Evolutionary conservation across 2,329 filamentous ascomycete species (phyloP).

Genomic region (Aspergillus carbonarius): DNA sequence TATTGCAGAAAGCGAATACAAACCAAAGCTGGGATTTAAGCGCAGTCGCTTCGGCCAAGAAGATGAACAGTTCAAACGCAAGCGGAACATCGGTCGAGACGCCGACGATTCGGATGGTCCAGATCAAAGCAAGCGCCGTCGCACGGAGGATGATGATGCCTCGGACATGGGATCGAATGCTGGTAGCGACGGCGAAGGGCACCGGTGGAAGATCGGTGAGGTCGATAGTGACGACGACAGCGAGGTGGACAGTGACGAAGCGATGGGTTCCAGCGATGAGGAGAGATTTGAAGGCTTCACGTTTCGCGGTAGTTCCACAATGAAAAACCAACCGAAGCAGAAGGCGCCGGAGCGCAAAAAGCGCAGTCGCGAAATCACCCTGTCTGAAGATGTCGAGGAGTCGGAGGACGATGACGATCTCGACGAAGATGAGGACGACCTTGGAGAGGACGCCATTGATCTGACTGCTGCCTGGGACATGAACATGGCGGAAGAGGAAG

Average conservation of each 20-base stretch:
- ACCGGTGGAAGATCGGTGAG: conserved; percentile 77
- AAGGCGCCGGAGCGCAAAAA: conserved; percentile 25
- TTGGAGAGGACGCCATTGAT: conserved; percentile 64
- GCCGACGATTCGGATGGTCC: conserved; percentile 42
- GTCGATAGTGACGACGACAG: conserved; percentile 67
- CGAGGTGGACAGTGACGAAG: conserved; percentile 73
- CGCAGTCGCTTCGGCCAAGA: conserved; percentile 61
- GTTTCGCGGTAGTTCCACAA: conserved; percentile 60
- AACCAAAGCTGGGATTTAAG: conserved; percentile 54
- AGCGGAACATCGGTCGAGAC: conserved; percentile 37
- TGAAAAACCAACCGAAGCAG: conserved; percentile 38
- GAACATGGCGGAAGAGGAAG: conserved; percentile 46
- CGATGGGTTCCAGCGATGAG: conserved; percentile 84
- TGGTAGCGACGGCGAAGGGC: conserved; percentile 81
- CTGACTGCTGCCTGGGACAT: conserved; percentile 62
- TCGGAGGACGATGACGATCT: conserved; percentile 39
- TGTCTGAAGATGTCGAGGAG: conserved; percentile 52
- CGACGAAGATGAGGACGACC: conserved; percentile 59
- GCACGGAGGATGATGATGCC: conserved; percentile 35
- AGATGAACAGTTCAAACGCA: conserved; percentile 47
- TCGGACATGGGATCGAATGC: conserved; percentile 62
- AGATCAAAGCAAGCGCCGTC: conserved; percentile 48
- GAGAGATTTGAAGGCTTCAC: conserved; percentile 78
- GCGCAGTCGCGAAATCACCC: conserved; percentile 43
- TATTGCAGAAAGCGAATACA: conserved; percentile 58